Evolutionary conservation across 768 basidiomycete genomes (phyloP), one percentile per base, ranked within the genome.

Genomic region (Hemileccinum impolitum): DNA sequence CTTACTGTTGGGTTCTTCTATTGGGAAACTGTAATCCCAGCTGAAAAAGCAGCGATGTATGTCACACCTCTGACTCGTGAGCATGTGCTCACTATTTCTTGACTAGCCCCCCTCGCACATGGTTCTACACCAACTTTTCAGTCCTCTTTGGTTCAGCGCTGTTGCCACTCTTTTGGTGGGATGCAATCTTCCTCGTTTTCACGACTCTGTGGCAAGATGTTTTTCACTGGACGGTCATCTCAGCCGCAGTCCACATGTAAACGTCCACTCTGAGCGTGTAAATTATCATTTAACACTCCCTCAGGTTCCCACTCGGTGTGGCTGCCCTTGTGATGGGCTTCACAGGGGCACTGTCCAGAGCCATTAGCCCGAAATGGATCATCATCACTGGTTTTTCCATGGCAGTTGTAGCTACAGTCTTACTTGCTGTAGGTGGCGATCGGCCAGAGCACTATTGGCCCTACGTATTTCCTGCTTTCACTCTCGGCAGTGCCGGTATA

Each of bases 391-490:
- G 75, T 4, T 68, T 74, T 40, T 46, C 59, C 31, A 53, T 76
- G 45, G 55, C 72, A 35, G 54, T 73, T 31, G 50, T 69, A 12
- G 69, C 72, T 13, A 77, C 73, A 3, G 49, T 66, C 35, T 59
- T 80, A 17, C 62, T 80, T 35, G 70, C 73, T 9, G 64, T 74
- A 39, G 73, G 71, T 0, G 70, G 76, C 50, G 65, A 73, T 47
- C 54, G 53, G 6, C 66, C 70, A 12, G 65, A 65, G 10, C 59
- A 67, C 35, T 82, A 81, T 61, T 82, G 75, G 77, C 45, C 55
- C 1, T 67, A 70, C 47, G 63, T 72, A 39, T 76, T 81, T 52
- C 78, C 81, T 38, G 81, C 72, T 14, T 76, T 80, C 54, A 46
- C 69, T 21, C 49, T 81, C 39, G 79, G 78, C 13, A 71, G 74